Conservation (phyloP, 2,329 filamentous ascomycete species). For the Cytospora chrysosperma region DNA sequence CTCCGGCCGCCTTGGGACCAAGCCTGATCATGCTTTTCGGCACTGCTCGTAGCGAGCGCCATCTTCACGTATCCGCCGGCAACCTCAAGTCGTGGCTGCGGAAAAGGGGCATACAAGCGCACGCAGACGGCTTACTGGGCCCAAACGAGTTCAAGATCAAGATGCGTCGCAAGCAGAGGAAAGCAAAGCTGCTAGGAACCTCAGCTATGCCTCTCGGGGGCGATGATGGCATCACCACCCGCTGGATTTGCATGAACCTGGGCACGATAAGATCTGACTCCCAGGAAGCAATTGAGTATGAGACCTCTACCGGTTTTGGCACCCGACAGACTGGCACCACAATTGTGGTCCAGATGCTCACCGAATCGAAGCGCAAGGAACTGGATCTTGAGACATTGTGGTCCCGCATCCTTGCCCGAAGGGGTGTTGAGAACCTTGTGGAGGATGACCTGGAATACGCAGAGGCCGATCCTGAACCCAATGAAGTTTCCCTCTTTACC, state of each 20-base stretch:
- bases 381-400: constrained; percentile 55
- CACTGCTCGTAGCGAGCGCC: constrained; percentile 87
- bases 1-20: constrained; percentile 80
- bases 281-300: constrained; percentile 40
- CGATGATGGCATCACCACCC: constrained; percentile 87
- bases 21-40: constrained; percentile 92
- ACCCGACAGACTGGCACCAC: constrained; percentile 48
- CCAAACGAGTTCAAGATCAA: constrained; percentile 90
- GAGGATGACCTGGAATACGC: constrained; percentile 23
- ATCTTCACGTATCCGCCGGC: constrained; percentile 87
- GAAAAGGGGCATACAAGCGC: constrained; percentile 69
- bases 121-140: constrained; percentile 84
- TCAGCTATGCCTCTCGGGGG: constrained; percentile 60
- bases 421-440: constrained; percentile 18
- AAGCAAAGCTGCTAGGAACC: constrained; percentile 76
- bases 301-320: constrained; percentile 76
- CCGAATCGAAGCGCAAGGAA: constrained; percentile 51
- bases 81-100: constrained; percentile 86
- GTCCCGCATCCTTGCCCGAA: constrained; percentile 39
- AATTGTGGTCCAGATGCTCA: constrained; percentile 58
- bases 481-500: constrained; percentile 17
- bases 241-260: constrained; percentile 94
- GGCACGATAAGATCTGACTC: constrained; percentile 64
- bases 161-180: constrained; percentile 74
- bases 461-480: constrained; percentile 25